Base-by-base conservation (phyloP, 177 flowering plant species). In the Telopea speciosissima region DNA sequence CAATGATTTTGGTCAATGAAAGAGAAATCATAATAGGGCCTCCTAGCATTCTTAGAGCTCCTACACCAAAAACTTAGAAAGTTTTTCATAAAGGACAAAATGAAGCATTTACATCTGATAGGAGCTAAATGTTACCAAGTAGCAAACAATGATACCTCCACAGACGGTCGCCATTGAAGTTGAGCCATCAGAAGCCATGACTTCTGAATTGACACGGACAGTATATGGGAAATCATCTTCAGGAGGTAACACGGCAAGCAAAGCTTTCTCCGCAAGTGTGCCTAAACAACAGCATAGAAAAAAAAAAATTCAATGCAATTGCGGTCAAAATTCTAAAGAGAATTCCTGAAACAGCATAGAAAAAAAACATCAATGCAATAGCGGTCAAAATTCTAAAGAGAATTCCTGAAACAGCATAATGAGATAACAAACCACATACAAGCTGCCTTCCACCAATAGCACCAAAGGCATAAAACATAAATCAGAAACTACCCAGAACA, bases 181-280 rank as follows among this genome's bases (percentile, higher is more conserved):
- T 28, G 99, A 95, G 73, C 99, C 99, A 87, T 95, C 99, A 71
- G 99, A 95, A 44, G 97, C 97, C 99, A 95, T 95, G 70, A 95
- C 99, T 81, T 93, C 99, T 24, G 99, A 90, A 83, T 93, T 95
- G 68, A 95, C 65, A 73, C 99, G 99, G 16, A 95, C 87, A n/a
- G 97, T 81, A 66, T 89, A 95, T 8, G 90, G 90, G 52, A 88
- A 91, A 68, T 85, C 83, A 68, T 83, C 85, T 83, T 91, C 97
- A 75, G 97, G 90, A 69, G 98, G 99, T 70, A 95, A 77, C 0
- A 95, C 93, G 72, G 95, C 97, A 76, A 95, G 90, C 74, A 95
- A 77, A 70, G 98, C 96, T 84, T 95, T 95, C 88, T 95, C 99
- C 9, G 99, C 99, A 71, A 95, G 91, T 59, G 96, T 90, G 36